Conservation (phyloP, 176 grass and related monocot species). For the Triticum dicoccoides region DNA sequence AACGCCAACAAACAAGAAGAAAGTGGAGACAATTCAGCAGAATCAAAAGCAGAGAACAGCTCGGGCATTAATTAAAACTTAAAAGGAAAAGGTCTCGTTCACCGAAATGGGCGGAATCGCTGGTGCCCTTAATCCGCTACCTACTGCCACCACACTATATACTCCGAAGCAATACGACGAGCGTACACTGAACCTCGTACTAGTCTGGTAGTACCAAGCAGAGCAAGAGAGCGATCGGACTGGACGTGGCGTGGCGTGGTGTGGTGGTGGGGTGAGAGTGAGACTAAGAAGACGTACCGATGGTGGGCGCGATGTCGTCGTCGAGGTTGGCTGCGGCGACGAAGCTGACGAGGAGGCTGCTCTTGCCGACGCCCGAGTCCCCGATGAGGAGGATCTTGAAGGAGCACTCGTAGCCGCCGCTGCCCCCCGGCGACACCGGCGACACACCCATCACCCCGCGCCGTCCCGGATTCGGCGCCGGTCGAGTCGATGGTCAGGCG, state of each 20-base stretch:
- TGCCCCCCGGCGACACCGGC: conserved; percentile 31
- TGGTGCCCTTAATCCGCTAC: background rate
- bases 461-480: background rate
- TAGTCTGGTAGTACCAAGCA: background rate
- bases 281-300: conserved; percentile 47
- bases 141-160: background rate
- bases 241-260: background rate
- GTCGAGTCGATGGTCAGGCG: too few relatives aligned
- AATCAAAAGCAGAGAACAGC: conserved; percentile 29
- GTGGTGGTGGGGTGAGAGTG: background rate
- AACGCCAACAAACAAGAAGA: background rate
- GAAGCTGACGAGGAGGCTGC: conserved; percentile 92
- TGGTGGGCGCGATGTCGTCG: conserved; percentile 68
- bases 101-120: background rate
- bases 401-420: conserved; percentile 66
- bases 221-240: background rate
- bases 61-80: background rate
- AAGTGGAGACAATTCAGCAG: background rate
- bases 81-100: background rate
- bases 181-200: background rate
- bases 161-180: background rate
- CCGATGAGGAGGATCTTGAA: conserved; percentile 96
- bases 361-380: conserved; percentile 94
- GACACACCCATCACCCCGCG: conserved; percentile 25
- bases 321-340: conserved; percentile 53